Conservation (phyloP, 768 basidiomycete species). For the Sporobolomyces roseus region DNA sequence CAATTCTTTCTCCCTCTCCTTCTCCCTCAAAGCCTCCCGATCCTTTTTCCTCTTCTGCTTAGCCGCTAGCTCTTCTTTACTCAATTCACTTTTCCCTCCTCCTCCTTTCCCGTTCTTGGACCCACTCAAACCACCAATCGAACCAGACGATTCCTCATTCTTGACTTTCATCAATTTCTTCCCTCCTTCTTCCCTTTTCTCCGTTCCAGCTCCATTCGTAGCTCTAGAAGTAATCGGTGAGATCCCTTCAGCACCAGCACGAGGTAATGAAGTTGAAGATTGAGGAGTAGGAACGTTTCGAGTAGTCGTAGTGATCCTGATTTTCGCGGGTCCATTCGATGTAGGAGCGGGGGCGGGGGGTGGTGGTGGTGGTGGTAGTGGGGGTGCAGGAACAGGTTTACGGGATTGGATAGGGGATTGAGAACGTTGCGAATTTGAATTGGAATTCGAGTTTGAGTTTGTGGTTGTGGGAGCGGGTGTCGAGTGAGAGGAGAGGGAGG, state of each 20-base stretch:
- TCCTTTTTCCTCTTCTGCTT: neutral
- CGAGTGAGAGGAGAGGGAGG: neutral
- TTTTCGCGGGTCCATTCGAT: neutral
- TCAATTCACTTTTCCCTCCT: neutral
- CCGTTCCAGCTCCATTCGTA: neutral
- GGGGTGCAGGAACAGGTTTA: no score
- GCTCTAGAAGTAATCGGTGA: neutral
- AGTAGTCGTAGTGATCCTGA: slow-evolving; percentile 34
- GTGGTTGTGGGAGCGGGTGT: no score
- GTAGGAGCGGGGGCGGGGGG: neutral
- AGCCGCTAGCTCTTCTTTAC: no score
- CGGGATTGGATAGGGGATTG: no score
- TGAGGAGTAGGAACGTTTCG: slow-evolving; percentile 21
- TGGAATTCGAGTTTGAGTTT: no score
- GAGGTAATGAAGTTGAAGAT: neutral
- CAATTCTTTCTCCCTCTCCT: slow-evolving; percentile 1
- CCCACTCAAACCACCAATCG: no score
- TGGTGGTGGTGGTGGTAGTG: neutral
- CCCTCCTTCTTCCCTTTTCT: neutral
- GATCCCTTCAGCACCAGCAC: no score
- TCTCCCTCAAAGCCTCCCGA: neutral
- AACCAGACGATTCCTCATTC: no score
- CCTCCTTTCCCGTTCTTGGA: no score
- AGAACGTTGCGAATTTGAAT: no score
- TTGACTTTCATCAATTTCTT: neutral